Percentiles rank a stretch among this genome's conserved stretches.
phyloP scores from a whole-genome alignment of 2,329 filamentous ascomycete genomes.

The Xylariomycetidae sp. region DNA sequence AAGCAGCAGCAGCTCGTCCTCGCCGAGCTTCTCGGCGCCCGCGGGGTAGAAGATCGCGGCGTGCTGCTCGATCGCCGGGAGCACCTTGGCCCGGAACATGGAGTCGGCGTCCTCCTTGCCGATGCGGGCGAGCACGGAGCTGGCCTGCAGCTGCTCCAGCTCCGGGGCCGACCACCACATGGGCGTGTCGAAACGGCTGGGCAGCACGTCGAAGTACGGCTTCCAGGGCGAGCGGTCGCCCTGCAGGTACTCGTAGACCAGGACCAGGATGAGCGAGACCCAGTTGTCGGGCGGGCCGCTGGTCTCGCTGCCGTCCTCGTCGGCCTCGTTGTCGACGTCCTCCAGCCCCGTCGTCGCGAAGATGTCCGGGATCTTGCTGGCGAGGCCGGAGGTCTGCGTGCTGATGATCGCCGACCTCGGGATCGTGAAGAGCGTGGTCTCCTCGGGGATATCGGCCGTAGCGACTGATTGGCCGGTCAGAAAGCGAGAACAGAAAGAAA shows the following conservation, averaged over 20 bases:
- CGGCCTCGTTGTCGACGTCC: slow-evolving; percentile 31
- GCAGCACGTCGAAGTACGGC: slow-evolving; percentile 71
- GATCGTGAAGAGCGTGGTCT: slow-evolving; percentile 75
- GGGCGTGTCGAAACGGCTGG: slow-evolving; percentile 67
- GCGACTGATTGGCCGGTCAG: slow-evolving; percentile 53
- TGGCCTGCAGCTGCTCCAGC: slow-evolving; percentile 67
- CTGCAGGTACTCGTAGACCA: slow-evolving; percentile 69
- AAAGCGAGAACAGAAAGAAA: no score
- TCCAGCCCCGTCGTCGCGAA: slow-evolving; percentile 34
- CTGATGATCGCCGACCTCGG: slow-evolving; percentile 67
- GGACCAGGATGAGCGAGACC: slow-evolving; percentile 62
- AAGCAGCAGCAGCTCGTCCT: slow-evolving; percentile 41
- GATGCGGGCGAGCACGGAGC: slow-evolving; percentile 69
- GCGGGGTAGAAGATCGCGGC: slow-evolving; percentile 38
- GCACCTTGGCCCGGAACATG: slow-evolving; percentile 54
- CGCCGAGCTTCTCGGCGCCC: slow-evolving; percentile 28
- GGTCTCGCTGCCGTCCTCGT: slow-evolving; percentile 27
- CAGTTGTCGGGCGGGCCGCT: slow-evolving; percentile 42
- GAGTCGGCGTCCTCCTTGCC: slow-evolving; percentile 66
- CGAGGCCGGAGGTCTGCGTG: slow-evolving; percentile 64
- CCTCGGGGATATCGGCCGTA: slow-evolving; percentile 59
- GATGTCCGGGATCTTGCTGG: slow-evolving; percentile 47
- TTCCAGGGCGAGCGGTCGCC: slow-evolving; percentile 62
- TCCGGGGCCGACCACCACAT: slow-evolving; percentile 83
- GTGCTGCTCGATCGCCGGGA: slow-evolving; percentile 44